These are phyloP conservation scores for Apiospora phragmitis DNA, from an alignment of 2,329 filamentous ascomycete species.

Conservation along the genomic window DNA sequence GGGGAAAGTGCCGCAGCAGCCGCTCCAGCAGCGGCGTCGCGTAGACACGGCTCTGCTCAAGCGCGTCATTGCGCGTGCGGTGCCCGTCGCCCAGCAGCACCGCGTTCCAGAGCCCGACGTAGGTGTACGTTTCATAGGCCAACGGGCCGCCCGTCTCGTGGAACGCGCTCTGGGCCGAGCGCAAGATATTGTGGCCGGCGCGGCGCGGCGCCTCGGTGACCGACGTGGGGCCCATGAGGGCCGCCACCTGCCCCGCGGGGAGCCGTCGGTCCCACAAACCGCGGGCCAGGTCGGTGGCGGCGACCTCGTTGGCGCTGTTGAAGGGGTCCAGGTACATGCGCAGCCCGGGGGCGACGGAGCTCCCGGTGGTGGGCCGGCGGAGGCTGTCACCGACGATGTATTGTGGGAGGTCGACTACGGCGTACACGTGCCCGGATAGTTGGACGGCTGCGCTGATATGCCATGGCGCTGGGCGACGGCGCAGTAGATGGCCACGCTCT, in stretches of 20 bases:
- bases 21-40: slow-evolving; percentile 13
- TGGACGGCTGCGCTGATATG: slow-evolving; percentile 63
- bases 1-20: slow-evolving; percentile 16
- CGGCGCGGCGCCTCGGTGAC: slow-evolving; percentile 58
- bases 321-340: slow-evolving; percentile 13
- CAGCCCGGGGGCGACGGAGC: not conserved
- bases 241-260: not conserved
- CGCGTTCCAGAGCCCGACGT: slow-evolving; percentile 18
- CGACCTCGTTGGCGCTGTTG: slow-evolving; percentile 14
- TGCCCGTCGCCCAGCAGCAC: slow-evolving; percentile 16
- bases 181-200: slow-evolving; percentile 64
- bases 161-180: slow-evolving; percentile 48
- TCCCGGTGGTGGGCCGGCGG: not conserved
- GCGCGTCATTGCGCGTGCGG: not conserved
- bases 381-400: not conserved
- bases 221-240: slow-evolving; percentile 51
- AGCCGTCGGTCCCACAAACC: slow-evolving; percentile 12
- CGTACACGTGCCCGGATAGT: slow-evolving; percentile 67
- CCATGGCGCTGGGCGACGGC: slow-evolving; percentile 58
- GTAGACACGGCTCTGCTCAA: slow-evolving; percentile 9
- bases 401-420: slow-evolving; percentile 64
- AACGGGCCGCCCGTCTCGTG: not conserved
- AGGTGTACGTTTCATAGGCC: slow-evolving; percentile 15
- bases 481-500: slow-evolving; percentile 67
- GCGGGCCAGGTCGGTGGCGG: slow-evolving; percentile 4